Base-by-base conservation (phyloP, 192 early-diverging fungal genomes). In the Gaertneriomyces semiglobifer region DNA sequence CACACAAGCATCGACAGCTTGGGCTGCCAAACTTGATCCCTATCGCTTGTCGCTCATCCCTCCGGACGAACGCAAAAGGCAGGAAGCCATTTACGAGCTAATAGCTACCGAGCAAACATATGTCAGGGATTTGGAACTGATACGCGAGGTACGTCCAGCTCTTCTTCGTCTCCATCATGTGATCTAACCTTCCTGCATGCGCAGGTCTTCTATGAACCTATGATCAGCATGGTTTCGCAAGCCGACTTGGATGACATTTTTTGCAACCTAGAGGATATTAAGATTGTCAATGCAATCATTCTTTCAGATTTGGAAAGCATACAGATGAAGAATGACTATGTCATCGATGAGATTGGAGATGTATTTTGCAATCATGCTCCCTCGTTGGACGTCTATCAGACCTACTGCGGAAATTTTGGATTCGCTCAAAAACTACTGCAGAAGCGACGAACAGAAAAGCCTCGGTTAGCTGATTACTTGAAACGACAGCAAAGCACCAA, bases 61-160 rank as follows among this genome's bases (percentile, higher is more conserved):
- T 58, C 61, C 75, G 25, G 86, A 89, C 18, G 90, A 92, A 44
- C 72, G 81, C 18, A 90, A 86, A 68, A 77, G 92, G 9, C 90
- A 90, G 63, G 92, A 93, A 68, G 88, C 90, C 1, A 91, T 93
- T 52, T 85, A 79, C 68, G 92, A 93, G 71, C 62, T 93, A 16
- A 88, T 92, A 50, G 71, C 75, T 10, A 93, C 92, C 7, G 92
- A 93, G 65, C 81, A 82, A 60, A 77, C 79, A 6, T 93, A 93
- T 69, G 78, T 91, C 9, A 70, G 80, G 1, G 86, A 92, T 74
- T 72, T 93, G 48, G 84, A 89, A 64, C 70, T 91, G 50, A 85
- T 93, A 57, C 69, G 83, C 5, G 78, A 92, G 65, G 86, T 86
- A 71, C 69, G 66, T 4, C 7, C 12, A 25, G 7, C 61, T 47